Base-by-base conservation (phyloP, 495 filamentous ascomycete species). In the Chaetomidium leptoderma region DNA sequence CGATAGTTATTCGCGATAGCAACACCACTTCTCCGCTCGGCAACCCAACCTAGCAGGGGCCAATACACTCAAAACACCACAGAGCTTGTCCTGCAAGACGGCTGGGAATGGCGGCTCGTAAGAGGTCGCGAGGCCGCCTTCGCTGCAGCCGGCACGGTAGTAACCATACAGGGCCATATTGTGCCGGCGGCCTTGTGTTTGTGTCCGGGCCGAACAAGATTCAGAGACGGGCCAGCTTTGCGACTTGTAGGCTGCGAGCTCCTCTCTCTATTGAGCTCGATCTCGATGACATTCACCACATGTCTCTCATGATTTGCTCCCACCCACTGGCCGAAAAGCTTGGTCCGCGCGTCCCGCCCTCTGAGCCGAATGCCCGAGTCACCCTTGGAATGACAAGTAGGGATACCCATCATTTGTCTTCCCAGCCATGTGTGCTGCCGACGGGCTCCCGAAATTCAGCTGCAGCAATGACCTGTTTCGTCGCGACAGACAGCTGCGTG, bases 401-500 rank as follows among this genome's bases (percentile, higher is more conserved):
- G 19, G 26, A 6, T 26, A 7, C 17, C 36, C 27, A 14, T 37
- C 53, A 26, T 32, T 13, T 17, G 10, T 29, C 33, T 48, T 33
- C 23, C 24, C 32, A n/a, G 8, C 40, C 39, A 43, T 58, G 47
- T 45, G 55, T 6, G 30, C 17, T 58, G 29, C 47, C 55, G 55
- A 52, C 3, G 47, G 8, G 24, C 37, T 33, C 46, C 45, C 45
- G 35, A 44, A 17, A 23, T 2, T 21, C 35, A 35, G 37, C 39
- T 44, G 47, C 27, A 52, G 21, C 26, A 32, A 24, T 9, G 35
- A 10, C 55, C 30, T 27, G 30, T 60, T 50, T 55, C 43, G 37
- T 36, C 58, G 29, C 58, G 17, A 21, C 44, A 40, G 17, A 21
- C 44, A 40, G 58, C 58, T 55, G 58, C 51, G 30, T 13, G 33